Percentiles rank a stretch among this genome's conserved stretches.
These are phyloP conservation scores for Selaginella tamariscina DNA, from an alignment of 75 land plant species.

Conservation along the genomic window DNA sequence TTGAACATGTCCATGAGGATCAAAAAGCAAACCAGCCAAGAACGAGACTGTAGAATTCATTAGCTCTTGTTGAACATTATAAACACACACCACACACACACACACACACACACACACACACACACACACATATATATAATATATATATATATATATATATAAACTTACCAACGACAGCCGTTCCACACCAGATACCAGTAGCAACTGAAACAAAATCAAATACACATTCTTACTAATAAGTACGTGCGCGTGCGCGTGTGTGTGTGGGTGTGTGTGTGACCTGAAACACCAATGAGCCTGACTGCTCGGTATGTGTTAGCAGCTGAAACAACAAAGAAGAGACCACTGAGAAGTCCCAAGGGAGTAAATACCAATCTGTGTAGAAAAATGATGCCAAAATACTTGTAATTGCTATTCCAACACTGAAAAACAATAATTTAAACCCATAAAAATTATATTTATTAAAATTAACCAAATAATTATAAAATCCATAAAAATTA, in stretches of 20 bases:
- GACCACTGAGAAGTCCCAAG: constrained; percentile 26
- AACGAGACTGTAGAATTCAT: constrained; percentile 30
- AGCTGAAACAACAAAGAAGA: constrained; percentile 24
- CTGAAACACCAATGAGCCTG: constrained; percentile 26
- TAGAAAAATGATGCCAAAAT: constrained; percentile 16
- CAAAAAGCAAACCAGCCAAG: constrained; percentile 20
- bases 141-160: no score
- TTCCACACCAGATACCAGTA: constrained; percentile 28
- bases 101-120: no score
- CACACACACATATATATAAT: no score
- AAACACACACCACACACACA: no score
- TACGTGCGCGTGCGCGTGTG: no score
- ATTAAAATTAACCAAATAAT: background rate
- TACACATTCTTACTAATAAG: no score
- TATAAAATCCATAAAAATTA: background rate
- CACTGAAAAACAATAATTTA: constrained; percentile 13
- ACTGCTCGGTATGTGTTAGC: constrained; percentile 26
- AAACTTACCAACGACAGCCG: constrained; percentile 23
- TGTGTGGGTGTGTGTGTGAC: constrained; percentile 9
- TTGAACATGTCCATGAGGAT: constrained; percentile 14
- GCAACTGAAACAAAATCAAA: constrained; percentile 17
- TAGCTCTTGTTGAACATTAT: no score
- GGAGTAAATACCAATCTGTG: constrained; percentile 18
- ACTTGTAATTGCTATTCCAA: constrained; percentile 29
- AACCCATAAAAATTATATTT: background rate